Evolutionary conservation across 305 asterid genomes (phyloP).

Genomic region (Caryopteris hybrid): DNA sequence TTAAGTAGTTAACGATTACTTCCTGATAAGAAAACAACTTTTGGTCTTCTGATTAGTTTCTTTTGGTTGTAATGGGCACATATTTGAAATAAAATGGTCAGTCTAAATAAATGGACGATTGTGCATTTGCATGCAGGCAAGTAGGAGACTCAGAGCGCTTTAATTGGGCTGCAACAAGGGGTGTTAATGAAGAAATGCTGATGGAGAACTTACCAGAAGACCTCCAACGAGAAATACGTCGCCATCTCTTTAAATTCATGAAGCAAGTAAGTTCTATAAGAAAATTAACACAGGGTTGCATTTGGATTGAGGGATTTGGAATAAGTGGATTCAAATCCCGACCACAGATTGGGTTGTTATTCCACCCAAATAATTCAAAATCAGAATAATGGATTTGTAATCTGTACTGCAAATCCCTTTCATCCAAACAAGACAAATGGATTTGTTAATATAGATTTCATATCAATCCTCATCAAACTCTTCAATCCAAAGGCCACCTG

Average conservation of each 20-base stretch:
- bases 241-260: slow-evolving; percentile 73
- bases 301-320: neutral
- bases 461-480: neutral
- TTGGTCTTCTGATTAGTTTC: no score
- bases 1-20: no score
- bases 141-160: slow-evolving; percentile 76
- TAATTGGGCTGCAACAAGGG: slow-evolving; percentile 85
- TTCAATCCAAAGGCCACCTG: neutral
- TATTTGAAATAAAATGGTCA: neutral
- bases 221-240: slow-evolving; percentile 72
- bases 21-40: no score
- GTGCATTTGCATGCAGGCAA: slow-evolving; percentile 37
- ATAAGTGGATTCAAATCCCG: neutral
- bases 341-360: neutral
- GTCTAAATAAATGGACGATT: neutral
- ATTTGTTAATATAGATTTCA: neutral
- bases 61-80: no score
- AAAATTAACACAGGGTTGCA: neutral
- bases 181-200: slow-evolving; percentile 71
- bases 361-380: neutral
- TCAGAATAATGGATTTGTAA: neutral
- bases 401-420: neutral
- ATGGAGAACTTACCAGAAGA: slow-evolving; percentile 87
- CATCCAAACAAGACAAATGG: neutral
- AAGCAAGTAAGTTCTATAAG: slow-evolving; percentile 51